Evolutionary conservation across 192 early-diverging fungal genomes (phyloP), one percentile per base, ranked within the genome.

Genomic region (Coemansia furcata): DNA sequence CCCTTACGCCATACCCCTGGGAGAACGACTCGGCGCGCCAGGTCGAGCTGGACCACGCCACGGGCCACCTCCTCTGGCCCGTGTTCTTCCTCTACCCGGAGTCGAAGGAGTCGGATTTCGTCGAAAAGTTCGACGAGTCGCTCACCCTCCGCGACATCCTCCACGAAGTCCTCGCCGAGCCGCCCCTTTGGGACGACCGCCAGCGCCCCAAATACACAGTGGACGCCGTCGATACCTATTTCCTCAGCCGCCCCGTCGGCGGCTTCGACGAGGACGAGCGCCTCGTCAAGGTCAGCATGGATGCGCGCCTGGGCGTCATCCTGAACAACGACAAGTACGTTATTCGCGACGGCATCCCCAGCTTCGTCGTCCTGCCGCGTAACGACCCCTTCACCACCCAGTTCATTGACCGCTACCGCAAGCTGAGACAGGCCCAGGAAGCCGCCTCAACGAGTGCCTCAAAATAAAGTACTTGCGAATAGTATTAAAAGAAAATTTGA

Each of bases 51-150:
- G 85, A 89, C 59, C 61, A 67, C 17, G 65, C 76, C 19, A 85
- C 86, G 0, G 85, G 86, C 21, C 85, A 82, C 21, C 69, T 99
- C 14, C 80, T 86, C 8, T 90, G 90, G 85, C 98, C 98, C 0
- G 93, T 94, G 5, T 82, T 94, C 35, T 94, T 99, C 62, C 75
- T 98, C 72, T 99, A 99, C 73, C 98, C 98, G 26, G 95, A 99
- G 78, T 80, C 90, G 68, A 89, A 89, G 64, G 87, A 98, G 66
- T 92, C 91, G 3, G 98, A 99, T 76, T 85, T 92, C 57, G 92
- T 99, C 58, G 83, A 89, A 62, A 78, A 78, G 36, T 96, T 97
- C 68, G 83, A 94, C 80, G 98, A 98, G 81, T 71, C 86, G 12
- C 80, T 85, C 62, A 88, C 94, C 21, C 91, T 99, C 66, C 66